A percentile compares a stretch with the other conserved stretches of the same genome.
phyloP scores from a whole-genome alignment of 805 yeast species.

The Ogataea chonburiensis region DNA sequence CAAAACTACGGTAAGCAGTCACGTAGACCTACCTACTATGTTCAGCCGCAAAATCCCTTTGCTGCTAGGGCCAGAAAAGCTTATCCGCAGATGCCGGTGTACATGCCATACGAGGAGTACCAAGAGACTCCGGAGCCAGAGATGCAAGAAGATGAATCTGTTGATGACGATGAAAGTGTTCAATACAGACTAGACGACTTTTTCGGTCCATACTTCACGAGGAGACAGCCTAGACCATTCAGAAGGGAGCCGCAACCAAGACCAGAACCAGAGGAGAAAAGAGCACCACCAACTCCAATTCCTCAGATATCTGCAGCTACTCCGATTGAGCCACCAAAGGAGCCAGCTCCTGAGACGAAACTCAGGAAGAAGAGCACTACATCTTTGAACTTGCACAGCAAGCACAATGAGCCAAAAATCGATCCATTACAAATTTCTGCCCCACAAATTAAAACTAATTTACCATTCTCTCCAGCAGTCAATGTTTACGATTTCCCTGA shows the following conservation, averaged over 20 bases:
- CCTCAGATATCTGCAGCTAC: background rate
- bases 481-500: constrained; percentile 54
- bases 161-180: constrained; percentile 8
- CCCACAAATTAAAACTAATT: constrained; percentile 39
- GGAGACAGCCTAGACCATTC: constrained; percentile 12
- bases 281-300: background rate
- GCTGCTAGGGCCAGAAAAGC: constrained; percentile 4
- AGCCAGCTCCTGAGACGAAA: constrained; percentile 7
- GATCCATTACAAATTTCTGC: constrained; percentile 46
- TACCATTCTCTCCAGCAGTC: constrained; percentile 58
- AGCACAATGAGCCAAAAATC: constrained; percentile 22
- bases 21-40: constrained; percentile 4
- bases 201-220: constrained; percentile 20
- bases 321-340: background rate
- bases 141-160: constrained; percentile 10
- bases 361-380: constrained; percentile 19
- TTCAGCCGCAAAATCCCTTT: constrained; percentile 6
- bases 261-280: background rate
- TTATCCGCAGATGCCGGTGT: constrained; percentile 6
- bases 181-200: constrained; percentile 21
- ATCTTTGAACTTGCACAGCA: constrained; percentile 21
- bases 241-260: constrained; percentile 4
- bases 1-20: constrained; percentile 14
- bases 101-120: constrained; percentile 7
- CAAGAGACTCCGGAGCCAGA: constrained; percentile 10